Percentiles rank a stretch among this genome's conserved stretches.
These are phyloP conservation scores for Ophiostoma tasmaniense DNA, from an alignment of 2,329 filamentous ascomycete species.

Conservation along the genomic window DNA sequence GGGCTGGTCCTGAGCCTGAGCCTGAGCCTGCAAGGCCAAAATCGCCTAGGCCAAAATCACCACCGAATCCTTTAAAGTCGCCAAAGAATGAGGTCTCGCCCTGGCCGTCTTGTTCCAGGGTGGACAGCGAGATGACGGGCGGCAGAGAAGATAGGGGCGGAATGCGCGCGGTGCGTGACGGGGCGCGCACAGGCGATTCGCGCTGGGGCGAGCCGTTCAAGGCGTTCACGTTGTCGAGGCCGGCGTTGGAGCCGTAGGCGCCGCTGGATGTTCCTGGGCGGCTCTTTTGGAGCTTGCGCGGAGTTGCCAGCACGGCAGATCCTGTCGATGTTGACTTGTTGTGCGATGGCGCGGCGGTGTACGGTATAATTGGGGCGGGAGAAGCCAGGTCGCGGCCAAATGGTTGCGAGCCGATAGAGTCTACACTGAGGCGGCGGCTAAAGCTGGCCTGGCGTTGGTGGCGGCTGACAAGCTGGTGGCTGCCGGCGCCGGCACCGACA, in stretches of 20 bases:
- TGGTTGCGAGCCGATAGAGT: constrained; percentile 29
- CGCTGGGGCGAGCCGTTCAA: constrained; percentile 6
- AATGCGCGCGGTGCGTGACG: constrained; percentile 20
- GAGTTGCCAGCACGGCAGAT: constrained; percentile 20
- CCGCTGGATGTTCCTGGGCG: constrained; percentile 26
- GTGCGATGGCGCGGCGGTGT: background rate
- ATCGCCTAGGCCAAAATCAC: background rate
- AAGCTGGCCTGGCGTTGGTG: constrained; percentile 28
- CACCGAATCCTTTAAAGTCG: background rate
- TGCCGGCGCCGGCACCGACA: constrained; percentile 6
- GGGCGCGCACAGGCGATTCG: background rate
- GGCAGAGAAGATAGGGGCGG: constrained; percentile 32
- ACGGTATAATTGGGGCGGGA: background rate
- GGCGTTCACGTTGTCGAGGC: background rate
- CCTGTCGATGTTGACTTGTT: background rate
- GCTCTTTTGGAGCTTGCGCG: constrained; percentile 33
- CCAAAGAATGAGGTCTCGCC: constrained; percentile 17
- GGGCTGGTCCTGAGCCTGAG: background rate
- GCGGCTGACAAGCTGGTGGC: constrained; percentile 23
- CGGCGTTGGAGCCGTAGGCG: constrained; percentile 17
- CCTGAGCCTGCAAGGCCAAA: background rate
- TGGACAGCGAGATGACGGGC: constrained; percentile 34
- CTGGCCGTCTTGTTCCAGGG: constrained; percentile 31
- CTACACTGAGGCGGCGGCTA: constrained; percentile 37
- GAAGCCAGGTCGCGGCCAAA: constrained; percentile 13